These are phyloP conservation scores for Sclerotinia subarctica DNA, from an alignment of 2,329 filamentous ascomycete species.

Conservation along the genomic window DNA sequence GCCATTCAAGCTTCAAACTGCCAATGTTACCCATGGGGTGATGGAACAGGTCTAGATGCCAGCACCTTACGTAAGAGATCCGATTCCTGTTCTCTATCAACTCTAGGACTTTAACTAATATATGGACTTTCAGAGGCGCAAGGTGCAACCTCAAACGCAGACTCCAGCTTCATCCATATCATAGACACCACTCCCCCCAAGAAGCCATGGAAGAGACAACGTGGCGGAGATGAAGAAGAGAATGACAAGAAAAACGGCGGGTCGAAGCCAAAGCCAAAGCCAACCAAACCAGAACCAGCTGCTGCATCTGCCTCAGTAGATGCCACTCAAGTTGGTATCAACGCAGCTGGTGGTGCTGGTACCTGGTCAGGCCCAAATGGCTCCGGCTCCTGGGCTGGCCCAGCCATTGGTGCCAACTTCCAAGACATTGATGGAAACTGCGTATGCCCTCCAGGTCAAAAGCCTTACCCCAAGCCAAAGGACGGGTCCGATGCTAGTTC, in stretches of 20 bases:
- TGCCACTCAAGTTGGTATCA: not conserved
- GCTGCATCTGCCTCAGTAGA: not conserved
- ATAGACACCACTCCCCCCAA: not conserved
- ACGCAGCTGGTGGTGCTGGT: not conserved
- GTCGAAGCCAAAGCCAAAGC: not conserved
- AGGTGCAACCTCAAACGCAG: not conserved
- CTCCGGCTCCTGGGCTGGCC: not conserved
- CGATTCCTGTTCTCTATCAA: not conserved
- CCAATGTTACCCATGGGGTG: not conserved
- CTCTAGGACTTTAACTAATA: not conserved
- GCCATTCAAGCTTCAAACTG: not conserved
- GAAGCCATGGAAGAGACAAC: not conserved
- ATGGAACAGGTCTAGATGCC: not conserved
- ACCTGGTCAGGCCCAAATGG: not conserved
- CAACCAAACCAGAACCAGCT: not conserved
- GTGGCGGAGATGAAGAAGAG: not conserved
- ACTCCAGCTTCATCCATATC: not conserved
- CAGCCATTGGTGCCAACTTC: not conserved
- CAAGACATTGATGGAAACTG: slow-evolving; percentile 9
- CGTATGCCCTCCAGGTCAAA: slow-evolving; percentile 1
- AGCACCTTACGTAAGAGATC: not conserved
- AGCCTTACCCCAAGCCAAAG: not conserved
- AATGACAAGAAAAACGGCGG: not conserved
- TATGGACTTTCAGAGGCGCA: not conserved
- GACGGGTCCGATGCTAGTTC: not conserved